Evolutionary conservation across 2,329 filamentous ascomycete species (phyloP).

Genomic region (Paecilomyces variotii): DNA sequence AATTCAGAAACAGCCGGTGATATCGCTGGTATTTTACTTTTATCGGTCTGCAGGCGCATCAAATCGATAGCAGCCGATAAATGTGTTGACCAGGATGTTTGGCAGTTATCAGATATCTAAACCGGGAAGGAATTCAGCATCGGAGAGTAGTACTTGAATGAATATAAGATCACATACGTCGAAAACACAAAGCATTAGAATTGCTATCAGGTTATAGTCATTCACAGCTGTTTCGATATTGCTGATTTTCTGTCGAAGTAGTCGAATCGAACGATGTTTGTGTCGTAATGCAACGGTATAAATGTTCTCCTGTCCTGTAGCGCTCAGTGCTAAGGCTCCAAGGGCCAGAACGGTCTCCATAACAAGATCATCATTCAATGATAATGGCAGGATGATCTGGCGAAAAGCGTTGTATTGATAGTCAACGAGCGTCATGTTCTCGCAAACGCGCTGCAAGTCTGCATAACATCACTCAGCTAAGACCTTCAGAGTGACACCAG

Average conservation of each 20-base stretch:
- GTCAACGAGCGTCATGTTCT: slow-evolving; percentile 7
- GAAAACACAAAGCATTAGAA: slow-evolving; percentile 8
- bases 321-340: slow-evolving; percentile 5
- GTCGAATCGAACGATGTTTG: slow-evolving; percentile 8
- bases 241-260: slow-evolving; percentile 7
- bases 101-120: slow-evolving; percentile 9
- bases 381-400: slow-evolving; percentile 7
- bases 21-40: not conserved
- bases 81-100: slow-evolving; percentile 8
- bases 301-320: not conserved
- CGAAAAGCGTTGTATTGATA: slow-evolving; percentile 6
- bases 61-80: slow-evolving; percentile 7
- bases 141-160: not conserved
- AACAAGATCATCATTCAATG: slow-evolving; percentile 3
- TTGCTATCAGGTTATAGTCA: slow-evolving; percentile 7
- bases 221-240: slow-evolving; percentile 3
- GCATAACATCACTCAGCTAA: not conserved
- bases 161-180: slow-evolving; percentile 1
- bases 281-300: slow-evolving; percentile 6
- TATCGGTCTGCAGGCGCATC: slow-evolving; percentile 2
- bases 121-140: not conserved
- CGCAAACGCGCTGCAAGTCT: slow-evolving; percentile 4
- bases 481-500: not conserved
- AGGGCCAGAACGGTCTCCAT: slow-evolving; percentile 9
- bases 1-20: slow-evolving; percentile 5